These are phyloP conservation scores for Fusarium bactridioides DNA, from an alignment of 2,329 filamentous ascomycete genomes.

Conservation along the genomic window DNA sequence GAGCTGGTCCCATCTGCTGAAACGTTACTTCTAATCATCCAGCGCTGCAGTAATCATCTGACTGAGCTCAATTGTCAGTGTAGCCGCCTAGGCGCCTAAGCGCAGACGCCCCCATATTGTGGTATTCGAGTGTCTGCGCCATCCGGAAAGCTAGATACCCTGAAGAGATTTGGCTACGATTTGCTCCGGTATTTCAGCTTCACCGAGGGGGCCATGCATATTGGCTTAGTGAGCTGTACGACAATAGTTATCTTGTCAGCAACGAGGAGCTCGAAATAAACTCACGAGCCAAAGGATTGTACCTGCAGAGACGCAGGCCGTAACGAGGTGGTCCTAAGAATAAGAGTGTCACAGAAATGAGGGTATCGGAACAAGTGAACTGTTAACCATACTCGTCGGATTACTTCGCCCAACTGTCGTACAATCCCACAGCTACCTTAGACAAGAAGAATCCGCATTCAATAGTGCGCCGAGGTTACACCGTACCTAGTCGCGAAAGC, in stretches of 20 bases:
- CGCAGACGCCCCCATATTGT: slow-evolving; percentile 14
- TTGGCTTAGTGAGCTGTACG: not conserved
- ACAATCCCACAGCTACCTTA: not conserved
- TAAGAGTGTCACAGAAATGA: not conserved
- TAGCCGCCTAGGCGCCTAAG: slow-evolving; percentile 30
- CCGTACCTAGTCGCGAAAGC: not conserved
- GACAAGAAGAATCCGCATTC: not conserved
- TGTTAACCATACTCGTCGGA: not conserved
- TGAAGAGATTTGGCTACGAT: not conserved
- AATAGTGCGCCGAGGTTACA: not conserved
- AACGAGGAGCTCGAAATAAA: not conserved
- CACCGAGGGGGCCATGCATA: not conserved
- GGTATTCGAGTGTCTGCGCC: slow-evolving; percentile 3
- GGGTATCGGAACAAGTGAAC: not conserved
- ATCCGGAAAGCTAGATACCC: slow-evolving; percentile 5
- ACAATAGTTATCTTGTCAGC: not conserved
- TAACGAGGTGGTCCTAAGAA: not conserved
- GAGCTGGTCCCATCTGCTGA: not conserved
- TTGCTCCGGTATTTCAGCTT: not conserved
- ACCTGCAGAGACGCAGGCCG: not conserved
- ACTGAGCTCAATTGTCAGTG: not conserved
- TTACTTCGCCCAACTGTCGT: slow-evolving; percentile 3
- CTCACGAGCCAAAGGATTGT: not conserved
- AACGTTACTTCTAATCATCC: slow-evolving; percentile 13
- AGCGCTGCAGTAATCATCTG: not conserved